Evolutionary conservation across 2,329 filamentous ascomycete species (phyloP), one percentile per base, ranked within the genome.

Genomic region (Fusarium sp.): DNA sequence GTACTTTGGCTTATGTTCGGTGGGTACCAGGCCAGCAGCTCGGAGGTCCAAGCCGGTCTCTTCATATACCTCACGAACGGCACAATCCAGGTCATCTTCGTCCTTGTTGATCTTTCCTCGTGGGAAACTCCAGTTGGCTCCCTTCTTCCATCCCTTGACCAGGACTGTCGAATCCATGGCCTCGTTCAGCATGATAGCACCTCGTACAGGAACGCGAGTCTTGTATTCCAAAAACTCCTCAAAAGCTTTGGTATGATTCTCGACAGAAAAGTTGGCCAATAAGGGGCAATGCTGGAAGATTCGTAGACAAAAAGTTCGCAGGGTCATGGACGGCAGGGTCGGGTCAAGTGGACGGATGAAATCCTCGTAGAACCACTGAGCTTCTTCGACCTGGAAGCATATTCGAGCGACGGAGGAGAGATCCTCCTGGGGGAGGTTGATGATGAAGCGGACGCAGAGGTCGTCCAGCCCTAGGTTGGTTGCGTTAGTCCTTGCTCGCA

Each of bases 321-420:
- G 88, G 51, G 91, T 90, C 87, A 98, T 92, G 63, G 93, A 95
- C 9, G 96, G 96, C 17, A 99, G 88, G 44, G 89, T 89, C 59
- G 95, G 92, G 83, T 98, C 93, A 73, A 96, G 87, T 44, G 96
- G 95, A 54, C 96, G 94, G 82, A 99, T 94, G 81, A 99, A 99
- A 84, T 99, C 96, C 87, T 99, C 96, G 90, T 99, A 99, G 84
- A 97, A 99, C 96, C 96, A 99, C 91, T 99, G 97, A 78, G 96
- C 96, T 84, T 99, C 97, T 84, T 99, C 96, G 77, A 99, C 93
- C 84, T 98, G 95, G 83, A 99, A 99, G 85, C 96, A 98, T 84
- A 99, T 96, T 80, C 96, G 93, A 81, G 95, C 94, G 66, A 98
- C 93, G 6, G 94, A 95, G 75, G 92, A 91, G 53, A 98, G 90